phyloP scores from a whole-genome alignment of 2,329 filamentous ascomycete genomes.

The Clarireedia homoeocarpa region DNA sequence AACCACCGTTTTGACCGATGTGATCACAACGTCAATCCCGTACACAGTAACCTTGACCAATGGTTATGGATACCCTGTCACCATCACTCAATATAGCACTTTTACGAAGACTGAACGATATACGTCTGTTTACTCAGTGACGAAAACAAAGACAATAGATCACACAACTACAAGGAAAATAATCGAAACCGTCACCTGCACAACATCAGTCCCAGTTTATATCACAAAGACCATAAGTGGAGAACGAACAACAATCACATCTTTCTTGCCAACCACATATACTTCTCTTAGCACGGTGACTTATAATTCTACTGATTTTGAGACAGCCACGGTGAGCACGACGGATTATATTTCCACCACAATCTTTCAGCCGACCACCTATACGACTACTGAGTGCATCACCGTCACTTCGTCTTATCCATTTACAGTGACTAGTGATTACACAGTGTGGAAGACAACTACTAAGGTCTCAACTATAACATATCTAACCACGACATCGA shows the following conservation, averaged over 20 bases:
- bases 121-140: background rate
- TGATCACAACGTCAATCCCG: slow-evolving; percentile 15
- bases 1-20: slow-evolving; percentile 9
- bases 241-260: slow-evolving; percentile 1
- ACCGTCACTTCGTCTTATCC: slow-evolving; percentile 4
- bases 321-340: background rate
- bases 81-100: slow-evolving; percentile 15
- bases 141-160: background rate
- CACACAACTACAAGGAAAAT: background rate
- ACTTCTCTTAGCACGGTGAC: background rate
- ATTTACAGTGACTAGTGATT: slow-evolving; percentile 7
- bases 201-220: background rate
- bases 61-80: slow-evolving; percentile 16
- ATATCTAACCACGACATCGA: slow-evolving; percentile 1
- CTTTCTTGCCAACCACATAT: slow-evolving; percentile 9
- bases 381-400: background rate
- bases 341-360: slow-evolving; percentile 4
- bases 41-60: slow-evolving; percentile 15
- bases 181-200: background rate
- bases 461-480: background rate
- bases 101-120: slow-evolving; percentile 15
- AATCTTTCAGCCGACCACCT: background rate
- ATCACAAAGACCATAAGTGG: slow-evolving; percentile 3
- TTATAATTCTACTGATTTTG: background rate
- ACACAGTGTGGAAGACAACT: background rate